Evolutionary conservation across 306 rosid species (phyloP), one percentile per base, ranked within the genome.

Genomic region (Mimosa bimucronata): DNA sequence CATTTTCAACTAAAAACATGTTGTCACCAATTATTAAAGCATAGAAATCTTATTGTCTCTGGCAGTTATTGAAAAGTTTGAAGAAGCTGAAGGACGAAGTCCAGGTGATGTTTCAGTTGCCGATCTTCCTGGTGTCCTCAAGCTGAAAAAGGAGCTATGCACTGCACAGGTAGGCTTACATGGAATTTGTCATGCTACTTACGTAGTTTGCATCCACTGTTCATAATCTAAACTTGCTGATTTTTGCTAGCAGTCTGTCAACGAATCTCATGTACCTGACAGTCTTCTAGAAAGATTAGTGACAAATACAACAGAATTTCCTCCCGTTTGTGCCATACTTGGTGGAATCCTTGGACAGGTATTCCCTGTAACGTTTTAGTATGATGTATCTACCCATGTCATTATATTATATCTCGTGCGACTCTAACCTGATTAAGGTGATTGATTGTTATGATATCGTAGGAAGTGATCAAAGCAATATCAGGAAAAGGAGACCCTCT

Each of bases 301-400:
- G 44, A 65, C 90, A 2, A 75, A 82, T 72, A 73, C 86, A 52
- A 80, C 75, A 42, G 98, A 96, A 83, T 96, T 93, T 77, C 99
- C 99, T n/a, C 98, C 99, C 0, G 97, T 96, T 82, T 91, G 98
- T 84, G 97, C 98, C 69, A 79, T 96, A 46, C 77, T 96, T 42
- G 97, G 99, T 70, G 97, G 99, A 19, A 90, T 96, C 80, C 97
- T 96, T 64, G 98, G 97, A 75, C 98, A 96, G 99, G 99, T 95
- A 84, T 45, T 34, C 46, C 38, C 25, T 52, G 28, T 21, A 69
- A 55, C 61, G 55, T 55, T 50, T 42, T 25, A 46, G 75, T 74
- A 52, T 28, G 34, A 37, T 23, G 41, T 18, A n/a, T 16, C 44
- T 12, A 11, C 21, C n/a, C 40, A 13, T 42, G 26, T 70, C 73